Conservation (phyloP, 2,329 filamentous ascomycete species). For the Fusarium buharicum region DNA sequence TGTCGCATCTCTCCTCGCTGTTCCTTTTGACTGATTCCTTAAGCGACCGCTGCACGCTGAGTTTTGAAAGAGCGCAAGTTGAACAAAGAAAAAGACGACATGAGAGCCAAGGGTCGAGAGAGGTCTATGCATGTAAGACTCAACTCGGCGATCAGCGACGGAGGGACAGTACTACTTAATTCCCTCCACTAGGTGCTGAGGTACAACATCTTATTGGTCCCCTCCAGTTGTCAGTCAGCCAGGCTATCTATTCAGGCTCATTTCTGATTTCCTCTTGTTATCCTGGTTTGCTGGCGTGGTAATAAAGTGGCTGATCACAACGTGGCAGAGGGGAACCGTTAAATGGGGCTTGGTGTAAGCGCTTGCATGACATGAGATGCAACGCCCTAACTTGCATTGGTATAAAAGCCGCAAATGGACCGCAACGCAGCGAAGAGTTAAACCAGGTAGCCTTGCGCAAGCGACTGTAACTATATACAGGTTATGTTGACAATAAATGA, state of each 20-base stretch:
- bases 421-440: no score
- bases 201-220: slow-evolving; percentile 9
- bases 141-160: slow-evolving; percentile 10
- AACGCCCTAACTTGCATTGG: slow-evolving; percentile 8
- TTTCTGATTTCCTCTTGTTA: slow-evolving; percentile 14
- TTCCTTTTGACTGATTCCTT: not conserved
- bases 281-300: slow-evolving; percentile 4
- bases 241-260: not conserved
- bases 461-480: no score
- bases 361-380: slow-evolving; percentile 19
- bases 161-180: slow-evolving; percentile 1
- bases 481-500: no score
- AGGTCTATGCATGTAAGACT: slow-evolving; percentile 39
- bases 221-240: not conserved
- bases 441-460: no score
- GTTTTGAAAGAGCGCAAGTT: not conserved
- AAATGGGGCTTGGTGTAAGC: slow-evolving; percentile 25
- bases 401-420: slow-evolving; percentile 10
- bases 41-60: not conserved
- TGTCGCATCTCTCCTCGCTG: slow-evolving; percentile 13
- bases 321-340: slow-evolving; percentile 21
- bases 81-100: slow-evolving; percentile 29
- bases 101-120: slow-evolving; percentile 21
- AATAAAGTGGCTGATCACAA: slow-evolving; percentile 7
- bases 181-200: not conserved